These are phyloP conservation scores for Thelephora ganbajun DNA, from an alignment of 768 basidiomycete genomes.

Conservation along the genomic window DNA sequence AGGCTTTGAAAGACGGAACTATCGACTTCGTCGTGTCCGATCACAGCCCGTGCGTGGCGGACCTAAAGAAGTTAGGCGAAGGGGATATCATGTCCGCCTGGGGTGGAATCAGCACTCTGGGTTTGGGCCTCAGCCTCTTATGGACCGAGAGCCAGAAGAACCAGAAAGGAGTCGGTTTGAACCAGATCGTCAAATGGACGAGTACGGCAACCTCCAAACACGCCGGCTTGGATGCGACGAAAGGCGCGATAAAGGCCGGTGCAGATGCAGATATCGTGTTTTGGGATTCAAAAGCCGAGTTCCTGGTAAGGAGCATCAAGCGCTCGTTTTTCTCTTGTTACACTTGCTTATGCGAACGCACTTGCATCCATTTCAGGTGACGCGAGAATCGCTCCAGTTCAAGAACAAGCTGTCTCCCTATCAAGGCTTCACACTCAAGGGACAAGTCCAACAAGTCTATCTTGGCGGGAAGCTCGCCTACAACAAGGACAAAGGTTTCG, in stretches of 20 bases:
- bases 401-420: constrained; percentile 94
- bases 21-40: constrained; percentile 95
- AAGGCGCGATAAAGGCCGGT: constrained; percentile 64
- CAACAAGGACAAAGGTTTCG: constrained; percentile 14
- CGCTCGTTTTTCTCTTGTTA: constrained; percentile 1
- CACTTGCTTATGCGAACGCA: neutral
- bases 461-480: constrained; percentile 68
- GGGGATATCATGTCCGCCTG: constrained; percentile 84
- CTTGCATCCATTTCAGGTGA: constrained; percentile 35
- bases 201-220: constrained; percentile 63
- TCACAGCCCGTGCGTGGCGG: constrained; percentile 81
- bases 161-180: constrained; percentile 36
- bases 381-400: constrained; percentile 60
- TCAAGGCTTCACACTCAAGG: constrained; percentile 55
- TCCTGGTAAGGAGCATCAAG: constrained; percentile 19
- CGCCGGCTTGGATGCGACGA: constrained; percentile 52
- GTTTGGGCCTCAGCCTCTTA: constrained; percentile 75
- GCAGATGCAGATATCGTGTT: constrained; percentile 79
- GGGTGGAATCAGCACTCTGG: constrained; percentile 90
- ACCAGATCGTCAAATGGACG: constrained; percentile 63
- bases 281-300: constrained; percentile 53
- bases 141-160: constrained; percentile 68
- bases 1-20: constrained; percentile 62
- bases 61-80: constrained; percentile 63
- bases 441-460: constrained; percentile 64